phyloP scores from a whole-genome alignment of 2,329 filamentous ascomycete species.

The Albifimbria verrucaria region DNA sequence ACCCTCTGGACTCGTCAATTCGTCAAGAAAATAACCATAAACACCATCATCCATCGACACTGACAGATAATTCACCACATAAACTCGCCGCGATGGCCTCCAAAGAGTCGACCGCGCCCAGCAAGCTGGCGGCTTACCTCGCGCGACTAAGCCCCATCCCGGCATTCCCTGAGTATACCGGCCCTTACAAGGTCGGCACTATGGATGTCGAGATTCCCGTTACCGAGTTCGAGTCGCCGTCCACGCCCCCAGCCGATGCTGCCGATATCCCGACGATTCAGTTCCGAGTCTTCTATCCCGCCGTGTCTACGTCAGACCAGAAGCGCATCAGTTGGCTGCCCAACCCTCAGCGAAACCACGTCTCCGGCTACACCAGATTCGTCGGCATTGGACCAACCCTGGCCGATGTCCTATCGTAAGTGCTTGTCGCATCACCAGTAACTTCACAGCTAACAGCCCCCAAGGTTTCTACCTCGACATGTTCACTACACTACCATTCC shows the following conservation, averaged over 20 bases:
- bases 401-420: conserved; percentile 59
- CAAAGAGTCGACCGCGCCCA: conserved; percentile 17
- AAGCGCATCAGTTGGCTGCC: conserved; percentile 74
- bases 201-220: conserved; percentile 74
- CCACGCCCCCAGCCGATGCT: conserved; percentile 50
- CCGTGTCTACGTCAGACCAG: conserved; percentile 47
- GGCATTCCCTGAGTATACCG: conserved; percentile 70
- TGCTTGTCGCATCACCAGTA: conserved; percentile 7
- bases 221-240: conserved; percentile 52
- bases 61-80: too few species aligned
- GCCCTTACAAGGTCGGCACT: conserved; percentile 75
- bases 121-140: conserved; percentile 45
- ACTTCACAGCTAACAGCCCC: background rate
- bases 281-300: conserved; percentile 81
- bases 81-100: background rate
- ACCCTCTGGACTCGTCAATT: too few species aligned
- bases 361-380: conserved; percentile 75
- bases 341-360: conserved; percentile 68
- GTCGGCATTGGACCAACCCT: conserved; percentile 60
- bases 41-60: too few species aligned
- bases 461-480: conserved; percentile 64
- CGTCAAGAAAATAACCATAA: too few species aligned
- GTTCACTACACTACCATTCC: conserved; percentile 73
- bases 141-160: conserved; percentile 65
- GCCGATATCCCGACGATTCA: conserved; percentile 67